Base-by-base conservation (phyloP, 768 basidiomycete species). In the Pulveroboletus sp. region DNA sequence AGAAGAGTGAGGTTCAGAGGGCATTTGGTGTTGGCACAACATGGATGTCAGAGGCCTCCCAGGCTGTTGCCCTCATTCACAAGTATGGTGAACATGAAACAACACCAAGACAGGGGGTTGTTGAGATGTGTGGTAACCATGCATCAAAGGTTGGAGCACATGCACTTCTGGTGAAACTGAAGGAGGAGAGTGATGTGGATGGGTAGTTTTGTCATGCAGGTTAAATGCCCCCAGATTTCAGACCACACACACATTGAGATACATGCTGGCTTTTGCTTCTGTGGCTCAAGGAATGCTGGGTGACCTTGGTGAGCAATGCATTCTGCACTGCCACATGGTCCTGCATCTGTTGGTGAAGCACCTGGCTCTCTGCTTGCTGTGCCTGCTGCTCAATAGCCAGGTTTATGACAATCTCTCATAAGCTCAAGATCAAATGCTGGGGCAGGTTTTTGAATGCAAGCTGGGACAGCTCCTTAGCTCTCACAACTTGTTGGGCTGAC, bases 371-470 rank as follows among this genome's bases (percentile, higher is more conserved):
- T 34, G 32, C 32, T n/a, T n/a, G 32, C 32, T 34, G 32, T 34
- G 32, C 14, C 32, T 34, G 32, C 14, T 34, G 32, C 14, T 34
- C 32, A 11, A 34, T 11, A 14, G 32, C 16, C 32, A 34, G 16
- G 32, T 34, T 34, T 5, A 14, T 34, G 32, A 34, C 32, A 8
- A 34, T 34, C 14, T 14, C 32, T 5, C 16, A 14, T 14, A 34
- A 14, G 32, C 32, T 34, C 5, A 14, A 5, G 16, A 34, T 34
- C 5, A 34, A 14, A 9, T 57, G 56, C 17, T 57, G 51, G 1
- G 68, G 69, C 0, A 72, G 52, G 10, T 53, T 49, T 38, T 67
- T 19, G 11, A 68, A 54, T 13, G 54, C 46, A 10, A 62, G 42
- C 0, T 29, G 40, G 12, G 32, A 34, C 8, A 50, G 47, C 13